A percentile compares a stretch with the other conserved stretches of the same genome.
phyloP scores from a whole-genome alignment of 2,329 filamentous ascomycete species.

The Monascus ruber region DNA sequence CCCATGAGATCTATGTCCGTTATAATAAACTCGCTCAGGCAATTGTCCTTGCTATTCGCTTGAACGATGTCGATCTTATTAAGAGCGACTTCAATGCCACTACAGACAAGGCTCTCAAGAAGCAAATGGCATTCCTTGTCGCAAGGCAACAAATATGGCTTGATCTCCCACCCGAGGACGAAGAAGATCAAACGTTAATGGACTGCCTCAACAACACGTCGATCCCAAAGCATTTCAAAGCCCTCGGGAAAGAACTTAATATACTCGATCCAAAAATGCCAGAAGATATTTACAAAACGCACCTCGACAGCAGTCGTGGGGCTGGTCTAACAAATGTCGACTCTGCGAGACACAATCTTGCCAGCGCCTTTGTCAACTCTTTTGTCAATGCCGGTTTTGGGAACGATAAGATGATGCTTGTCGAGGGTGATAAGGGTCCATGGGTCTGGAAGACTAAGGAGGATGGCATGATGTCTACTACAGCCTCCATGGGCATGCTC shows the following conservation, averaged over 20 bases:
- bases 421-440: slow-evolving; percentile 73
- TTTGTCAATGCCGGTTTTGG: slow-evolving; percentile 95
- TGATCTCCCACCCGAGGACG: slow-evolving; percentile 50
- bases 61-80: slow-evolving; percentile 81
- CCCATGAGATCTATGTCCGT: slow-evolving; percentile 84
- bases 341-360: slow-evolving; percentile 89
- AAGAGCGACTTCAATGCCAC: slow-evolving; percentile 69
- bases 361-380: slow-evolving; percentile 90
- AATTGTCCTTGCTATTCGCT: slow-evolving; percentile 82
- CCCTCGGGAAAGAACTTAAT: slow-evolving; percentile 88
- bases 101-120: slow-evolving; percentile 69
- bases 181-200: slow-evolving; percentile 61
- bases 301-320: slow-evolving; percentile 88
- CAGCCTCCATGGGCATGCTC: slow-evolving; percentile 84
- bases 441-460: slow-evolving; percentile 99
- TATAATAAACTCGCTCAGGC: slow-evolving; percentile 92
- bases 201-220: slow-evolving; percentile 83
- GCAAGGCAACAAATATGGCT: slow-evolving; percentile 83
- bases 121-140: slow-evolving; percentile 88
- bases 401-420: slow-evolving; percentile 95
- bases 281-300: slow-evolving; percentile 98
- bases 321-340: slow-evolving; percentile 90
- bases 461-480: slow-evolving; percentile 92
- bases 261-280: slow-evolving; percentile 93
- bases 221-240: slow-evolving; percentile 85